Base-by-base conservation (phyloP, 148 eudicot species). In the Talinum fruticosum region DNA sequence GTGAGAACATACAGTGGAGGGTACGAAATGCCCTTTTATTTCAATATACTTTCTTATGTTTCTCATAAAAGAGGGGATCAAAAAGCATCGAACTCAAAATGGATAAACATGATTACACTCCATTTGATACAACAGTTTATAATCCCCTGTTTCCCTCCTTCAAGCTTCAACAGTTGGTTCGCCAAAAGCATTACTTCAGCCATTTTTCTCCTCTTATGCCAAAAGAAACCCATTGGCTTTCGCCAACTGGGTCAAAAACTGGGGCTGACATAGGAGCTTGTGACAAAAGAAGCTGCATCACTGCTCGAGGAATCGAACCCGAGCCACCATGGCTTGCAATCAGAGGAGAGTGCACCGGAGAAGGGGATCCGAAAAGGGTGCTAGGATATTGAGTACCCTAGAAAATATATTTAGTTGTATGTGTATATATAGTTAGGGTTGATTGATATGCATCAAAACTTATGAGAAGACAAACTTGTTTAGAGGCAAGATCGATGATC, bases 221-320 rank as follows among this genome's bases (percentile, higher is more conserved):
- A 79, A 79, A 35, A 78, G 76, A 37, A 41, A 74, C 69, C 81
- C 84, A 74, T 62, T 78, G 71, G 29, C 45, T 70, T 76, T 64
- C 13, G 72, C 80, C 76, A 76, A 64, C 36, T 74, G 84, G 76
- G 78, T 78, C 38, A 82, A 82, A 79, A 82, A 69, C 7, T 66
- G 68, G 74, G 81, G 41, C 29, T 82, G 81, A 32, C 66, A 35
- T 77, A 74, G 67, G 84, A 73, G 38, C 28, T 67, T 65, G 78
- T 37, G 35, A 75, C 10, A 78, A 82, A 82, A 78, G 78, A 82
- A 59, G 81, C 36, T 69, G 74, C 78, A 78, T 61, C 64, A 69
- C 30, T 74, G 71, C 61, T 78, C 16, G 66, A 59, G 72, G 37
- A 37, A 44, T 61, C 75, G 23, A 74, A 44, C 66, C 70, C 29